These are phyloP conservation scores for Calycina herbarum DNA, from an alignment of 2,329 filamentous ascomycete species.

Conservation along the genomic window DNA sequence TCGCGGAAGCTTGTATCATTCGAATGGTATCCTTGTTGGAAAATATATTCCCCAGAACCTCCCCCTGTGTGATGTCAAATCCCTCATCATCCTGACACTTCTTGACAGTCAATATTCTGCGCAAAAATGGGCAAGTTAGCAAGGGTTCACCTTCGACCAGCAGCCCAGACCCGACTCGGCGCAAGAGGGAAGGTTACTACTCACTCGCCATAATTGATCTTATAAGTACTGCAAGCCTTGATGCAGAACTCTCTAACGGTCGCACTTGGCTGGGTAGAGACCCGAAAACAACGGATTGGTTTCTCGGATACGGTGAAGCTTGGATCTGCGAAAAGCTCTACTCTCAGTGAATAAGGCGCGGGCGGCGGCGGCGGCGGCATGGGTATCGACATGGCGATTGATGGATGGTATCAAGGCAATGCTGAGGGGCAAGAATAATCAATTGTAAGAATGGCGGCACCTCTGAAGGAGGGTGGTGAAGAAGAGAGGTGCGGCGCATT, in stretches of 20 bases:
- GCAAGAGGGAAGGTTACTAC: constrained; percentile 14
- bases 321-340: constrained; percentile 34
- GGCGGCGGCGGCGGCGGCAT: constrained; percentile 34
- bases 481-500: constrained; percentile 17
- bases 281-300: constrained; percentile 35
- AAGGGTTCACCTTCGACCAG: neutral
- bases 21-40: constrained; percentile 30
- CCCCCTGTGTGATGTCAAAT: constrained; percentile 36
- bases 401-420: constrained; percentile 8
- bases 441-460: constrained; percentile 11
- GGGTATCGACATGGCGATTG: constrained; percentile 23
- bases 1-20: constrained; percentile 32
- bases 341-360: constrained; percentile 34
- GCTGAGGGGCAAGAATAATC: constrained; percentile 14
- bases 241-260: constrained; percentile 36
- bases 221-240: constrained; percentile 34
- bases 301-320: constrained; percentile 26
- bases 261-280: constrained; percentile 33
- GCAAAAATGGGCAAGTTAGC: constrained; percentile 17
- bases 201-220: constrained; percentile 37
- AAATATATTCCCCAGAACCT: constrained; percentile 34
- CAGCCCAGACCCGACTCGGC: constrained; percentile 5
- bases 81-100: constrained; percentile 37
- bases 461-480: neutral
- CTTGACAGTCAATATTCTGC: constrained; percentile 35